Conservation (phyloP, 192 early-diverging fungal genomes). For the Coemansia pectinata region DNA sequence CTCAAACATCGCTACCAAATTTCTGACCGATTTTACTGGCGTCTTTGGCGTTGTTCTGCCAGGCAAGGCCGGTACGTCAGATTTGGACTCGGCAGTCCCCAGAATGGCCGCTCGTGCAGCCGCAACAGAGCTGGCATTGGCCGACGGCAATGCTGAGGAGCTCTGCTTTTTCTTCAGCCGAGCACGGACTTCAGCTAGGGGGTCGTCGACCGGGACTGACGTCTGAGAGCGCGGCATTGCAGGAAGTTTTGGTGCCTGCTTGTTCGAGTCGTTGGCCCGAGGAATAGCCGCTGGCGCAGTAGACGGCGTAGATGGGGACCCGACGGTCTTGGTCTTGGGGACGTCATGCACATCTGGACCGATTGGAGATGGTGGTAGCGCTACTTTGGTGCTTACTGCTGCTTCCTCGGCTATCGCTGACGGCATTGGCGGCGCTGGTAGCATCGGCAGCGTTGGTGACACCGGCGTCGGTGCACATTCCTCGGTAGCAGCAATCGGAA, state of each 20-base stretch:
- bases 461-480: background rate
- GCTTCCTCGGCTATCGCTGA: background rate
- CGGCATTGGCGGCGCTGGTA: background rate
- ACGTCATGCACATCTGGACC: background rate
- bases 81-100: slow-evolving; percentile 7
- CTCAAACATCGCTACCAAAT: slow-evolving; percentile 51
- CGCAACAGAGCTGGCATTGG: background rate
- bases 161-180: slow-evolving; percentile 53
- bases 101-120: slow-evolving; percentile 17
- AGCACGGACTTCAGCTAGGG: slow-evolving; percentile 39
- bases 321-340: slow-evolving; percentile 10
- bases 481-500: background rate
- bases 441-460: slow-evolving; percentile 1
- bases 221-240: slow-evolving; percentile 27
- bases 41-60: slow-evolving; percentile 9
- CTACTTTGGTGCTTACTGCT: slow-evolving; percentile 4
- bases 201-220: slow-evolving; percentile 13
- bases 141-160: slow-evolving; percentile 23
- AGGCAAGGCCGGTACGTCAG: background rate
- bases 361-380: background rate
- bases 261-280: background rate
- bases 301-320: slow-evolving; percentile 1
- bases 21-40: slow-evolving; percentile 39
- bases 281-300: slow-evolving; percentile 23
- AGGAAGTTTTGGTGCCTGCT: slow-evolving; percentile 18